A percentile compares a stretch with the other conserved stretches of the same genome.
These are phyloP conservation scores for Cercospora sojina DNA, from an alignment of 2,329 filamentous ascomycete species.

Conservation along the genomic window DNA sequence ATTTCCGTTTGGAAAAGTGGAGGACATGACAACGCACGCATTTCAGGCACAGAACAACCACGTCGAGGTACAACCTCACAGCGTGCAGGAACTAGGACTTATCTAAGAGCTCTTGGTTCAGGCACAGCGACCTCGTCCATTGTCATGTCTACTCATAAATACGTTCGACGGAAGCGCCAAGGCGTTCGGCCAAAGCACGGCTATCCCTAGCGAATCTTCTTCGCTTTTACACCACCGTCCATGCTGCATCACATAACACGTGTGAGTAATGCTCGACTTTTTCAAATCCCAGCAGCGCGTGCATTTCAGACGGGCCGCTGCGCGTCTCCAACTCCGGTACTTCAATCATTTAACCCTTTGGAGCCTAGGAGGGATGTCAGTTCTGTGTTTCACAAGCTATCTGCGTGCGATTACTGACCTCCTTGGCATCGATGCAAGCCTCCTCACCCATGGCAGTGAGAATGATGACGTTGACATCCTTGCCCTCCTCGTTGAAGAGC, in stretches of 20 bases:
- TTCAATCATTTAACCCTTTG: slow-evolving; percentile 43
- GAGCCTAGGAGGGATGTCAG: slow-evolving; percentile 48
- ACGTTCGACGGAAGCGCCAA: slow-evolving; percentile 25
- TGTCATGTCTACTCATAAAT: slow-evolving; percentile 29
- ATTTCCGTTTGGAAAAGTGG: not conserved
- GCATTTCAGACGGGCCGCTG: slow-evolving; percentile 20
- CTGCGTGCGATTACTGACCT: slow-evolving; percentile 43
- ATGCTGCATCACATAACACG: slow-evolving; percentile 31
- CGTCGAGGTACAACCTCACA: not conserved
- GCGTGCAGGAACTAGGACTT: not conserved
- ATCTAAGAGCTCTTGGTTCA: slow-evolving; percentile 15
- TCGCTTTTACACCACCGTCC: slow-evolving; percentile 29
- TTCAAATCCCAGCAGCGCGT: slow-evolving; percentile 17
- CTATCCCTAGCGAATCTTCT: slow-evolving; percentile 28
- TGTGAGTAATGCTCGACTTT: slow-evolving; percentile 21
- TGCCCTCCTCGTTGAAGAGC: slow-evolving; percentile 78
- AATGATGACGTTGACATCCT: slow-evolving; percentile 90
- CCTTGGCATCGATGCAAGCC: slow-evolving; percentile 88
- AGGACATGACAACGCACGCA: not conserved
- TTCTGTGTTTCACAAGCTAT: not conserved
- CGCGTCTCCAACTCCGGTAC: slow-evolving; percentile 13
- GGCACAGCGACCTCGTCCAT: slow-evolving; percentile 21
- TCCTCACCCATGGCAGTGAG: slow-evolving; percentile 97
- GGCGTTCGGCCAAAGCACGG: slow-evolving; percentile 28
- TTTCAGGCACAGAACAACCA: slow-evolving; percentile 1